A percentile compares a stretch with the other conserved stretches of the same genome.
These are phyloP conservation scores for Dothistroma pini DNA, from an alignment of 2,329 filamentous ascomycete species.

Conservation along the genomic window DNA sequence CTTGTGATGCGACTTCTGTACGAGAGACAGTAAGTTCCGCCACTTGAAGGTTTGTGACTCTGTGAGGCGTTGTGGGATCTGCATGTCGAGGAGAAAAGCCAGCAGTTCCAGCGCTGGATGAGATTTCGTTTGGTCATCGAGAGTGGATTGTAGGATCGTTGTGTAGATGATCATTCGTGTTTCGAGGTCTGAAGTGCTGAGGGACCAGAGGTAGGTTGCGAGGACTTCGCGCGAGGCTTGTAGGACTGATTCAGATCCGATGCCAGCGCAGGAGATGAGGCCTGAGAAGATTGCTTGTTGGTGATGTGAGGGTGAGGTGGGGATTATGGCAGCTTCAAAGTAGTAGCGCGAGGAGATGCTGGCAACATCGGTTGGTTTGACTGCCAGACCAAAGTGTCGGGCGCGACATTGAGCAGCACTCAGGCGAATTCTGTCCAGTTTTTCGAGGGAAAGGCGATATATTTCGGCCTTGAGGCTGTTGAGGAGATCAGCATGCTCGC, in stretches of 20 bases:
- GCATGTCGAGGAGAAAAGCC: constrained; percentile 61
- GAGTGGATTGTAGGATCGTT: constrained; percentile 21
- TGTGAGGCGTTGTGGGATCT: constrained; percentile 40
- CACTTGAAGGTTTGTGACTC: constrained; percentile 54
- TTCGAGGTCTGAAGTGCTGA: constrained; percentile 8
- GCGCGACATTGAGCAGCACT: constrained; percentile 54
- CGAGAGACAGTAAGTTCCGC: constrained; percentile 62
- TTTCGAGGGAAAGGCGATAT: constrained; percentile 76
- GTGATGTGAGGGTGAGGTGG: constrained; percentile 30
- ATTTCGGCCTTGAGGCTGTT: constrained; percentile 27
- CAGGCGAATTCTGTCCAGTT: constrained; percentile 78
- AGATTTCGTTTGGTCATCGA: constrained; percentile 15
- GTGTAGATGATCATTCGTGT: constrained; percentile 24
- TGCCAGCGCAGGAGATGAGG: constrained; percentile 68
- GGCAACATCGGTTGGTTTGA: constrained; percentile 18
- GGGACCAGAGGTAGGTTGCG: constrained; percentile 39
- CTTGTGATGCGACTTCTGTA: constrained; percentile 79
- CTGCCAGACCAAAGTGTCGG: neutral
- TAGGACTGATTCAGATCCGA: constrained; percentile 72
- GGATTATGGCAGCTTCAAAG: constrained; percentile 22
- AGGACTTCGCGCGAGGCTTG: constrained; percentile 66
- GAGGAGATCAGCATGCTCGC: neutral
- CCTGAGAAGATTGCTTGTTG: constrained; percentile 57
- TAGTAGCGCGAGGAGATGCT: constrained; percentile 27
- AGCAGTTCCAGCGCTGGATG: constrained; percentile 69